Conservation (phyloP, 495 filamentous ascomycete species). For the Penicillium diatomitis region DNA sequence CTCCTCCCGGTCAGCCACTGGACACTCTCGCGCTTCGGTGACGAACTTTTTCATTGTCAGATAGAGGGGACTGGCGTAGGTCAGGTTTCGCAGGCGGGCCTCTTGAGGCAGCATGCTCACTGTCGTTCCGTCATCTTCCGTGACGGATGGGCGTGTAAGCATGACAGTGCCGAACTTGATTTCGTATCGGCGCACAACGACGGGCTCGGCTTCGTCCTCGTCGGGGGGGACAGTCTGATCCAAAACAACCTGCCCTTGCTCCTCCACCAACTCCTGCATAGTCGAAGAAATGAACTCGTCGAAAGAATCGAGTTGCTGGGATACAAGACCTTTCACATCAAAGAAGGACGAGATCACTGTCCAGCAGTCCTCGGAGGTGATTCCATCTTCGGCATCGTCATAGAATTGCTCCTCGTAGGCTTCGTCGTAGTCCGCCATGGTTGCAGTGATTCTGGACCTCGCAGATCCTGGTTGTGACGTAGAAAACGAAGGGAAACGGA, state of each 20-base stretch:
- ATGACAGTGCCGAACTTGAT: slow-evolving; percentile 82
- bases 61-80: slow-evolving; percentile 86
- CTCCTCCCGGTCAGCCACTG: slow-evolving; percentile 44
- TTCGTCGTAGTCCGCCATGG: slow-evolving; percentile 47
- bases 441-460: slow-evolving; percentile 4
- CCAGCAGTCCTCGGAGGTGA: slow-evolving; percentile 90
- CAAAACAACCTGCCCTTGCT: slow-evolving; percentile 77
- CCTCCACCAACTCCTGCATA: slow-evolving; percentile 83
- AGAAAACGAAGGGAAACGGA: background rate
- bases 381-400: slow-evolving; percentile 59
- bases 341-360: slow-evolving; percentile 95
- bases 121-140: slow-evolving; percentile 83
- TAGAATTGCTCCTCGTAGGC: slow-evolving; percentile 44
- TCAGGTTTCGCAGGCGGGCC: slow-evolving; percentile 87
- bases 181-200: slow-evolving; percentile 82
- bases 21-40: slow-evolving; percentile 69
- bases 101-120: slow-evolving; percentile 80
- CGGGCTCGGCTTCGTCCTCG: slow-evolving; percentile 58
- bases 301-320: slow-evolving; percentile 96
- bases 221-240: slow-evolving; percentile 73
- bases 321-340: slow-evolving; percentile 87
- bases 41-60: slow-evolving; percentile 72
- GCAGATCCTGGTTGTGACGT: background rate
- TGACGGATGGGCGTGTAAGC: slow-evolving; percentile 77
- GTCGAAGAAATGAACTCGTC: slow-evolving; percentile 91